These are phyloP conservation scores for Ophiocordyceps australis DNA, from an alignment of 2,329 filamentous ascomycete species.

Conservation along the genomic window DNA sequence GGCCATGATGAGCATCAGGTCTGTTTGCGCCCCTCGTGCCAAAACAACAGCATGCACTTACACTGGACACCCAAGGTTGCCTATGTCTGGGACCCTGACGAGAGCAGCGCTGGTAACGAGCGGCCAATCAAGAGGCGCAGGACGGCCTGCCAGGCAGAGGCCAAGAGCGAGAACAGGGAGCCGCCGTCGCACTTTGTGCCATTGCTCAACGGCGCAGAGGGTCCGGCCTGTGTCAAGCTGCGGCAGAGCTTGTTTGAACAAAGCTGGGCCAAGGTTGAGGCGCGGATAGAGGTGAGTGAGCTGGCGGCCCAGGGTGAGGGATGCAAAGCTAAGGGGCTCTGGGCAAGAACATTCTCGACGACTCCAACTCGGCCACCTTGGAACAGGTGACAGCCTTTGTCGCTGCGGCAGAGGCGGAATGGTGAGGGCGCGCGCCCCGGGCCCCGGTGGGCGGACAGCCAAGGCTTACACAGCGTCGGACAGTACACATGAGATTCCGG, in stretches of 20 bases:
- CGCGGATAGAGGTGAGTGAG: slow-evolving; percentile 32
- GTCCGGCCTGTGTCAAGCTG: slow-evolving; percentile 24
- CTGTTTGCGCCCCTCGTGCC: too few species aligned
- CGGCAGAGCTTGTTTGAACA: slow-evolving; percentile 42
- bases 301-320: not conserved
- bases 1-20: slow-evolving; percentile 27
- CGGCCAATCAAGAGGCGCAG: slow-evolving; percentile 39
- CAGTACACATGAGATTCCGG: slow-evolving; percentile 45
- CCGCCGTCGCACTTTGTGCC: slow-evolving; percentile 22
- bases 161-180: slow-evolving; percentile 3
- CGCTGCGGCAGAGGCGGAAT: slow-evolving; percentile 13
- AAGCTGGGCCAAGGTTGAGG: slow-evolving; percentile 46
- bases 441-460: slow-evolving; percentile 3
- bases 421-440: slow-evolving; percentile 7
- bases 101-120: slow-evolving; percentile 14
- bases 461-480: slow-evolving; percentile 14
- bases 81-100: slow-evolving; percentile 20
- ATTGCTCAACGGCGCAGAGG: slow-evolving; percentile 37
- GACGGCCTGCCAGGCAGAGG: slow-evolving; percentile 20
- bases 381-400: slow-evolving; percentile 40
- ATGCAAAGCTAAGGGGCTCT: not conserved
- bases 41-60: too few species aligned
- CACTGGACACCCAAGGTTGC: too few species aligned
- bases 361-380: slow-evolving; percentile 42
- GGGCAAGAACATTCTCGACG: slow-evolving; percentile 32